Evolutionary conservation across 306 rosid species (phyloP), one percentile per base, ranked within the genome.

Genomic region (Fragaria ananassa): DNA sequence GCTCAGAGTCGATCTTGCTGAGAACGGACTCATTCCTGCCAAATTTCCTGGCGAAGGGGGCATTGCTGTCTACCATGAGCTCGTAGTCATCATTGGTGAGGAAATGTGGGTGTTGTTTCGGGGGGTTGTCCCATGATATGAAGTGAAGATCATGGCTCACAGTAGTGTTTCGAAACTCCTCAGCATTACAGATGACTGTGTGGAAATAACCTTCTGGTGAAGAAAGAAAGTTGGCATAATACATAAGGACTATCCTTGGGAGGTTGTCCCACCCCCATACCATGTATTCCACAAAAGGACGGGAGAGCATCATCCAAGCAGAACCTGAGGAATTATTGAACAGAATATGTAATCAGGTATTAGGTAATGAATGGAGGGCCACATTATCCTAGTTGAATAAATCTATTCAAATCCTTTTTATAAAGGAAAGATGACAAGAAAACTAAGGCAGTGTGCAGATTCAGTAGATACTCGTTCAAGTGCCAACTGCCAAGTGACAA

Each of bases 261-360:
- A 91, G 88, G 86, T 86, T 91, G 86, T 91, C 97, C 95, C 95
- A 91, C 27, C 97, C 93, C 97, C 97, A 88, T 35, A 89, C 71
- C 68, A 89, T 83, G 67, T 78, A 91, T 74, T 89, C 97, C 3
- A 77, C 31, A 81, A 89, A 91, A 8, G 89, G 93, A 41, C 86
- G 93, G 75, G 95, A 86, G 69, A 91, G 97, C 93, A 91, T 91
- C 95, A 91, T 89, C 97, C 95, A 91, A 75, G 97, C 95, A 51
- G 95, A 91, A 79, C 97, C 95, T 91, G 86, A 76, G 72, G 73
- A 80, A 81, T 81, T 64, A 5, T 74, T 29, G 58, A 67, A 42
- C 71, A 78, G 27, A 18, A 35, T 62, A 54, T 37, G 74, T n/a
- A 34, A 69, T 78, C 50, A 54, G 76, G 53, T 14, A 21, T 15